Conservation (phyloP, 2,329 filamentous ascomycete genomes). For the Monilinia polystroma region DNA sequence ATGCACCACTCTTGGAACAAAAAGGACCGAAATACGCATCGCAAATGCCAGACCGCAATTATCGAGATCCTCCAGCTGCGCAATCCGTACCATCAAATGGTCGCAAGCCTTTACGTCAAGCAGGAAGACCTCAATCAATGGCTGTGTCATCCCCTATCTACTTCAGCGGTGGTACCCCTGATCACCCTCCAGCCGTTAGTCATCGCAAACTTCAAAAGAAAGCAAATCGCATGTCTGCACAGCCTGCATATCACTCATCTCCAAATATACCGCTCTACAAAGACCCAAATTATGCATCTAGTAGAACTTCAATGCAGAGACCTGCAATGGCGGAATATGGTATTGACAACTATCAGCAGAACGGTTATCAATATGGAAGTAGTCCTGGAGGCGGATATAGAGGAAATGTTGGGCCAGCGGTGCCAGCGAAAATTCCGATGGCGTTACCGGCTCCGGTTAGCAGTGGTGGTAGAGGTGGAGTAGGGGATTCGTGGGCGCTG, state of each 20-base stretch:
- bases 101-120: slow-evolving; percentile 50
- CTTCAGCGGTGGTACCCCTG: slow-evolving; percentile 39
- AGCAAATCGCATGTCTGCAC: slow-evolving; percentile 37
- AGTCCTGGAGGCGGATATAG: slow-evolving; percentile 37
- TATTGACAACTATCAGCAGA: slow-evolving; percentile 35
- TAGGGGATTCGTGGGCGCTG: slow-evolving; percentile 52
- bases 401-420: slow-evolving; percentile 48
- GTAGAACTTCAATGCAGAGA: slow-evolving; percentile 31
- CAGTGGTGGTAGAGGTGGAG: background rate
- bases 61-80: slow-evolving; percentile 51
- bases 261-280: slow-evolving; percentile 39
- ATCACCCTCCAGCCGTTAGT: slow-evolving; percentile 44
- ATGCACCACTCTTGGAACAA: slow-evolving; percentile 42
- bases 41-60: slow-evolving; percentile 36
- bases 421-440: slow-evolving; percentile 70
- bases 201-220: slow-evolving; percentile 68
- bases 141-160: slow-evolving; percentile 31
- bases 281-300: slow-evolving; percentile 27
- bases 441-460: slow-evolving; percentile 22
- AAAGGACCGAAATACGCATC: slow-evolving; percentile 50
- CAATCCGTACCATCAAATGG: slow-evolving; percentile 48
- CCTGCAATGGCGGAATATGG: slow-evolving; percentile 35
- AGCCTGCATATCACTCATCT: slow-evolving; percentile 34
- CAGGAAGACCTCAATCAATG: slow-evolving; percentile 52
- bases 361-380: slow-evolving; percentile 35